phyloP scores from a whole-genome alignment of 768 basidiomycete genomes.

The Postia placenta region DNA sequence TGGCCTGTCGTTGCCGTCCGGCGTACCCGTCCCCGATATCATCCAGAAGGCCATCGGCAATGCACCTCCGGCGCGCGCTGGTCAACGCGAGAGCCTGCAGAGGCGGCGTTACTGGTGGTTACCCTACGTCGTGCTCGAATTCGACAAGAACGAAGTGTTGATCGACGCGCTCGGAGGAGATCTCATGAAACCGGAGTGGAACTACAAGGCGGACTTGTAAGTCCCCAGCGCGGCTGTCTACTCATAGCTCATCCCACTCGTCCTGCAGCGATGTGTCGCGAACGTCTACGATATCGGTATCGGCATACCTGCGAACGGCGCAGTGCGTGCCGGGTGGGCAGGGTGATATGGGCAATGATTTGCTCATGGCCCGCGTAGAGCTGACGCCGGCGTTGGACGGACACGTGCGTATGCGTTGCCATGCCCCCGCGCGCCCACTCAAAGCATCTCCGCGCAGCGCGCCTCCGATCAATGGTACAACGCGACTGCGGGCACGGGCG shows the following conservation, averaged over 20 bases:
- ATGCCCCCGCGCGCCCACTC: not conserved
- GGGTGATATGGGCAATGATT: slow-evolving; percentile 96
- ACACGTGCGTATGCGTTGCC: slow-evolving; percentile 42
- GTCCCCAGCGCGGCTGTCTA: too few species aligned
- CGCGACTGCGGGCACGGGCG: slow-evolving; percentile 78
- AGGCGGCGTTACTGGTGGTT: slow-evolving; percentile 93
- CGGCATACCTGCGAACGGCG: slow-evolving; percentile 84
- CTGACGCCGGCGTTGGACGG: slow-evolving; percentile 79
- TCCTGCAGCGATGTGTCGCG: slow-evolving; percentile 83
- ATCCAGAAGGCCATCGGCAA: slow-evolving; percentile 78
- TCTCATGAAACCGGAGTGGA: slow-evolving; percentile 85
- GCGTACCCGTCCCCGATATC: slow-evolving; percentile 73
- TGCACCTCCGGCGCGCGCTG: slow-evolving; percentile 44
- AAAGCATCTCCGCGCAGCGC: slow-evolving; percentile 37
- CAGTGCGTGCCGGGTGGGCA: slow-evolving; percentile 63
- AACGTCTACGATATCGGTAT: slow-evolving; percentile 86
- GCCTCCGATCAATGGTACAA: slow-evolving; percentile 89
- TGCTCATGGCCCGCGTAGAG: slow-evolving; percentile 90
- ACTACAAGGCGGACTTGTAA: slow-evolving; percentile 93
- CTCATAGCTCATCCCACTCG: too few species aligned
- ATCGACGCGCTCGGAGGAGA: slow-evolving; percentile 97
- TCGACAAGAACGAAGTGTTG: slow-evolving; percentile 95
- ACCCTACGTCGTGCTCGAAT: slow-evolving; percentile 95
- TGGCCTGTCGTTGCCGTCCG: slow-evolving; percentile 74
- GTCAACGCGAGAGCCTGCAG: slow-evolving; percentile 84